Conservation (phyloP, 331 rosid species). For the Malus hybrid region DNA sequence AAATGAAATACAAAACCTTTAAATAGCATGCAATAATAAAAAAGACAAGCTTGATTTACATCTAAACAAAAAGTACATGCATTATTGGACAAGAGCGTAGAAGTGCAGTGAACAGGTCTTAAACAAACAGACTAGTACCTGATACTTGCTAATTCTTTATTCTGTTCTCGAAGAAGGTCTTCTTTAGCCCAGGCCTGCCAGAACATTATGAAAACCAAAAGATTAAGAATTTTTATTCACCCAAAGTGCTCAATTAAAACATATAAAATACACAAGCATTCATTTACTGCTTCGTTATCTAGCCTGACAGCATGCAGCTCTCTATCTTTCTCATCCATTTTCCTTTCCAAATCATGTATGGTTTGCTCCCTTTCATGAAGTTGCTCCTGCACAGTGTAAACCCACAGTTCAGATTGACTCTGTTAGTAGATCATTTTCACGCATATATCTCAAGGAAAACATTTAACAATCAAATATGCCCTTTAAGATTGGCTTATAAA, state of each 20-base stretch:
- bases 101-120: background rate
- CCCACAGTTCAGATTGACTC: background rate
- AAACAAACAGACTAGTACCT: conserved; percentile 38
- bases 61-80: background rate
- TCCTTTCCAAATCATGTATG: conserved; percentile 72
- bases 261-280: conserved; percentile 4
- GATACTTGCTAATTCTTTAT: conserved; percentile 72
- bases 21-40: background rate
- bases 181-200: conserved; percentile 96
- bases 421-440: background rate
- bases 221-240: background rate
- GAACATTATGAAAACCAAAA: background rate
- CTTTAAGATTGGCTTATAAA: background rate
- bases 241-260: background rate
- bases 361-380: conserved; percentile 64
- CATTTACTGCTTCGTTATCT: conserved; percentile 87
- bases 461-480: background rate
- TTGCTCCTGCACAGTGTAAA: conserved; percentile 58
- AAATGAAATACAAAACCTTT: too few relatives aligned
- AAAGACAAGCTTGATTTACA: background rate
- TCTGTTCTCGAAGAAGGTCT: conserved; percentile 83
- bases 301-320: conserved; percentile 74
- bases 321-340: conserved; percentile 81
- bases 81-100: background rate
- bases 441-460: background rate